A percentile compares a stretch with the other conserved stretches of the same genome.
These are phyloP conservation scores for Malus fusca DNA, from an alignment of 306 rosid genomes.

Conservation along the genomic window DNA sequence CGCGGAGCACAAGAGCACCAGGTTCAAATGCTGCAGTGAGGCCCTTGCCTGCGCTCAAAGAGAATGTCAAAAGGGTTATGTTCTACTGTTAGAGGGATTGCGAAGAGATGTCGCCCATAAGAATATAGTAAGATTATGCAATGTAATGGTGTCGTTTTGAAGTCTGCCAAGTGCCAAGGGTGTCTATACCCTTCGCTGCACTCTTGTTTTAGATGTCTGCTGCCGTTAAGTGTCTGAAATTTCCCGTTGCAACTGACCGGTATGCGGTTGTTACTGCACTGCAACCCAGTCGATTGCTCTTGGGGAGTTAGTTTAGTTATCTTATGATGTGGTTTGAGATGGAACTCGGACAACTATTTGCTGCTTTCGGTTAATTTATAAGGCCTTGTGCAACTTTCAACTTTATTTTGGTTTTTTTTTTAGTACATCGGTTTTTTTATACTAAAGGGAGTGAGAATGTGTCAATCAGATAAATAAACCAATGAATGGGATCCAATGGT, in stretches of 20 bases:
- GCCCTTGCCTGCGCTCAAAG: constrained; percentile 80
- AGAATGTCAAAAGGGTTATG: constrained; percentile 89
- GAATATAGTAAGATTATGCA: not conserved
- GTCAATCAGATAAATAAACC: too few species aligned
- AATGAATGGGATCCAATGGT: too few species aligned
- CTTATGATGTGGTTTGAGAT: not conserved
- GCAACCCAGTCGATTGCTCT: not conserved
- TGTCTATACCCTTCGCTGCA: not conserved
- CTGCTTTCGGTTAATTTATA: too few species aligned
- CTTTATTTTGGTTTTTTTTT: too few species aligned
- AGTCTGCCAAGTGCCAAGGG: not conserved
- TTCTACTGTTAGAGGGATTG: constrained; percentile 51
- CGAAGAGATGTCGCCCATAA: not conserved
- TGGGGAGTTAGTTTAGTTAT: not conserved
- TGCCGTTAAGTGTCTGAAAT: not conserved
- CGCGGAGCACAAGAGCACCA: constrained; percentile 53
- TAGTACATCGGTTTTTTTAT: too few species aligned
- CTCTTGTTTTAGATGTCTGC: not conserved
- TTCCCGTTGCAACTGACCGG: not conserved
- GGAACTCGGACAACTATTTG: too few species aligned
- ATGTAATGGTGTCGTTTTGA: not conserved
- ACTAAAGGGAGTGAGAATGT: too few species aligned
- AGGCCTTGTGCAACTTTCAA: too few species aligned
- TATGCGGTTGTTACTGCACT: too few species aligned
- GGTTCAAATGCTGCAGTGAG: constrained; percentile 68